Conservation (phyloP, 1,284 basidiomycete species). For the Ceratobasidium theobromae region DNA sequence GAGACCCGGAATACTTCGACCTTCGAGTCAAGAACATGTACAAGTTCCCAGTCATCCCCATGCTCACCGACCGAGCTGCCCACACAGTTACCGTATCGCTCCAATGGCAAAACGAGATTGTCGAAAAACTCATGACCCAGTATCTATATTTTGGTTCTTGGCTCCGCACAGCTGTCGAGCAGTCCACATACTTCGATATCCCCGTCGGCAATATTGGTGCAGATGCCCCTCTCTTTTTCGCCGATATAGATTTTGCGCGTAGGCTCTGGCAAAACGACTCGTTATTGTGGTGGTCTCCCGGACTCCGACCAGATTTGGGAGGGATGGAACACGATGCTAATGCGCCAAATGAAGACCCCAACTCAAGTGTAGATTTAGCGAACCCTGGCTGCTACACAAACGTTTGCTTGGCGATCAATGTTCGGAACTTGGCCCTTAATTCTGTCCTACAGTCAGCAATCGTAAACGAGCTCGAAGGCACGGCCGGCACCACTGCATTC, state of each 20-base stretch:
- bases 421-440: conserved; percentile 92
- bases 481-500: conserved; percentile 88
- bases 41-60: conserved; percentile 86
- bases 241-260: conserved; percentile 91
- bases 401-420: conserved; percentile 87
- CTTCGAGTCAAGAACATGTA: conserved; percentile 66
- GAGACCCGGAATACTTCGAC: conserved; percentile 86
- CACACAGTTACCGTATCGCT: conserved; percentile 71
- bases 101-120: conserved; percentile 73
- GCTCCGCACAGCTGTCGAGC: conserved; percentile 78
- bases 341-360: conserved; percentile 54
- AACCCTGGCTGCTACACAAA: conserved; percentile 90
- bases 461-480: conserved; percentile 96
- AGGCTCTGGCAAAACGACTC: conserved; percentile 85
- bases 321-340: conserved; percentile 88
- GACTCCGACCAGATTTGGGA: conserved; percentile 89
- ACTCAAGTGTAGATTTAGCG: conserved; percentile 56
- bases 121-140: conserved; percentile 78
- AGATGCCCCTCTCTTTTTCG: conserved; percentile 83
- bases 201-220: conserved; percentile 91
- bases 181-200: conserved; percentile 90
- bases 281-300: conserved; percentile 95
- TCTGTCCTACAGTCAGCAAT: conserved; percentile 91
- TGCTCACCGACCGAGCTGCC: conserved; percentile 72
- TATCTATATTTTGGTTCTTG: conserved; percentile 80